Base-by-base conservation (phyloP, 805 yeast genomes). In the Wickerhamiella domercqiae region DNA sequence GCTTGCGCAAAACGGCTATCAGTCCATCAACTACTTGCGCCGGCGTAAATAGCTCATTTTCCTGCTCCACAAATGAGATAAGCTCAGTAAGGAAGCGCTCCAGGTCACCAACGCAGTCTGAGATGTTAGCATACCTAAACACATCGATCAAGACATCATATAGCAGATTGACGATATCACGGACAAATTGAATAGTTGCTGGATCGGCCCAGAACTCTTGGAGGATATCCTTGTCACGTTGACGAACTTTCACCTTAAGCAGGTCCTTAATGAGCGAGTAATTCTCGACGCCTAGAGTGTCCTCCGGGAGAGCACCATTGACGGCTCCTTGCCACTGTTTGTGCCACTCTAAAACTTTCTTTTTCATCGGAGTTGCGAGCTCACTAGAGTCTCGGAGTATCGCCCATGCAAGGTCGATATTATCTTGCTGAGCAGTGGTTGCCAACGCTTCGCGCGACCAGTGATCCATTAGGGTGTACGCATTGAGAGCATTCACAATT, bases 181-280 rank as follows among this genome's bases (percentile, higher is more conserved):
- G 78, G 40, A 86, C 62, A 30, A 87, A 64, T 26, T 66, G 66
- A n/a, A 84, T 75, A 33, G 93, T 61, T 46, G 79, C 81, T 0
- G 87, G 83, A 48, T 86, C 94, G 33, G 72, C 73, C 93, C 94
- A 82, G 31, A 86, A 53, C 50, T 76, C 75, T 48, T 74, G 75
- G 63, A 86, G 57, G 31, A 78, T 60, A 39, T 73, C 71, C 53
- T 82, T 84, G 52, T 87, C 98, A 26, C 73, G 70, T 40, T 71
- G 75, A 25, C 90, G 68, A 1, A 80, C 61, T 44, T 68, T 68
- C 14, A 78, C 57, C 42, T 70, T 75, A 57, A 78, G 70, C 38
- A 78, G 65, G 39, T 76, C 75, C 41, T 71, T 73, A 11, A 79
- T 52, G 43, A 67, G 64, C 5, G 72, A 59, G 48, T 68, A 78